These are phyloP conservation scores for Penicillium canariense DNA, from an alignment of 495 filamentous ascomycete species.

Conservation along the genomic window DNA sequence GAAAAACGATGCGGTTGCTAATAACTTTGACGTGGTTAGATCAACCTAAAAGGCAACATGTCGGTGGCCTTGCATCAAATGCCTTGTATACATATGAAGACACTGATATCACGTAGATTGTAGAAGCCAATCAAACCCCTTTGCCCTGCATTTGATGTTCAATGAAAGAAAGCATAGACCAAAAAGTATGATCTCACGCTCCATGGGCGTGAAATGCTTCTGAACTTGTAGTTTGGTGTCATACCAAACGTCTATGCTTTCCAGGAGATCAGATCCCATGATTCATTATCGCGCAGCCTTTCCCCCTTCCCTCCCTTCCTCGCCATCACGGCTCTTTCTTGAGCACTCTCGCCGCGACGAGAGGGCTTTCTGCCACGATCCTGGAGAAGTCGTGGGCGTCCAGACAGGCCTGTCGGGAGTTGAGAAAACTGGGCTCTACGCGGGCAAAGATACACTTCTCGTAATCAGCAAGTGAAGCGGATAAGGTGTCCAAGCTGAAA, in stretches of 20 bases:
- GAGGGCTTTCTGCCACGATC: slow-evolving; percentile 35
- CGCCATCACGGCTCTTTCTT: neutral
- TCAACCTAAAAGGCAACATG: neutral
- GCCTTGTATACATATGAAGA: neutral
- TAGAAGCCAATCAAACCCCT: too few species aligned
- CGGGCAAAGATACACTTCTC: slow-evolving; percentile 52
- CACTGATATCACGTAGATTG: too few species aligned
- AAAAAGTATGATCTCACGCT: too few species aligned
- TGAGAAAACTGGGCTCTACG: slow-evolving; percentile 49
- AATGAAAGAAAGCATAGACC: too few species aligned
- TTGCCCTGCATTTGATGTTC: too few species aligned
- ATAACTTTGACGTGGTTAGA: slow-evolving; percentile 7
- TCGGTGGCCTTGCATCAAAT: neutral
- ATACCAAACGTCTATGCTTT: too few species aligned
- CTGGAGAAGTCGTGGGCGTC: slow-evolving; percentile 59
- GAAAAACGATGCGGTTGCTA: slow-evolving; percentile 5
- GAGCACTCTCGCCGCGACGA: slow-evolving; percentile 21
- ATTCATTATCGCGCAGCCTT: too few species aligned
- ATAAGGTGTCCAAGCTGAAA: slow-evolving; percentile 11
- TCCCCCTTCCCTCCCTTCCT: too few species aligned
- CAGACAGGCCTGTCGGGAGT: slow-evolving; percentile 58
- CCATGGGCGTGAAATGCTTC: too few species aligned
- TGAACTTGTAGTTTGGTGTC: too few species aligned
- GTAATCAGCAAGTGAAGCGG: slow-evolving; percentile 42
- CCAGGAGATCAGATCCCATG: too few species aligned